Evolutionary conservation across 2,329 filamentous ascomycete species (phyloP), one percentile per base, ranked within the genome.

Genomic region (Aureobasidium namibiae): DNA sequence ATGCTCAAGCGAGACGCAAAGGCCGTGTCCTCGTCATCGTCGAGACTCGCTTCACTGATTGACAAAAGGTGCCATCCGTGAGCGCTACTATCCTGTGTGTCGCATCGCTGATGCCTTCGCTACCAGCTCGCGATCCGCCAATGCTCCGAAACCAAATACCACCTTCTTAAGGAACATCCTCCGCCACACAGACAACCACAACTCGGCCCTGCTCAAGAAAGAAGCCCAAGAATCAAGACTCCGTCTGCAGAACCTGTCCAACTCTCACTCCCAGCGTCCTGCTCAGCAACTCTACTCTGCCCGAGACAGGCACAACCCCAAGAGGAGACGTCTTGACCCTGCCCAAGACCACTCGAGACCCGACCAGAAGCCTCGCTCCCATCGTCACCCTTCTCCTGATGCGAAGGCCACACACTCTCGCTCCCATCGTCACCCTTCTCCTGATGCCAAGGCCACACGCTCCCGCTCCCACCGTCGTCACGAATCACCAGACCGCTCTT

Each of bases 91-190:
- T 72, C 69, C 48, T 7, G 58, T 46, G 34, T 31, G 13, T 60
- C 60, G 26, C 49, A 31, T 48, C 49, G 41, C 45, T 48, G 9
- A 49, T 45, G 59, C 18, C 24, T 39, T 50, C 33, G 29, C 21
- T 39, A 38, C 46, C 36, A 60, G 59, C 24, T 52, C 59, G 23
- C 45, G 42, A 24, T 52, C 49, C 11, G 31, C 60, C 48, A 52
- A 52, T 7, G 82, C 81, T 63, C 90, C 89, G 0, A 96, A 92
- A 70, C 92, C 92, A 3, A 97, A 99, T 68, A 96, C 89, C 0
- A 83, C 88, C 34, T 97, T 97, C 70, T 76, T 99, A 42, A 86
- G 86, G 60, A 88, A 94, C 67, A 89, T 97, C 60, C 90, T 99
- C 62, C 88, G 87, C 63, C 88, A 94, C 65, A 95, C 90, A 9